Evolutionary conservation across 306 rosid genomes (phyloP).

Genomic region (Geum urbanum): DNA sequence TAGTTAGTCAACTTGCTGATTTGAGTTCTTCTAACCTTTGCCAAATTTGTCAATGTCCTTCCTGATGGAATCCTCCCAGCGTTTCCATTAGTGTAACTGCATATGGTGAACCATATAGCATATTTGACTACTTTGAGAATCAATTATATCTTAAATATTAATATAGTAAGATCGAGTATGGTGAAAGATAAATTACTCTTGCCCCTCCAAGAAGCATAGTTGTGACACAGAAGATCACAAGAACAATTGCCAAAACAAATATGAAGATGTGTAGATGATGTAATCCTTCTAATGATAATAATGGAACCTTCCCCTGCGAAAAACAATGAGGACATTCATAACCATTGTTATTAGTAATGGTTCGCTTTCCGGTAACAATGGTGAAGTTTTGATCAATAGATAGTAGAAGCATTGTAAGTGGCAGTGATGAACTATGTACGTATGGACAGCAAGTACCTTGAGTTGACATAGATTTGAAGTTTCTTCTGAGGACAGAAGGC

Average conservation of each 20-base stretch:
- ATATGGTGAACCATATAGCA: conserved; percentile 13
- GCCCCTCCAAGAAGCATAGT: conserved; percentile 75
- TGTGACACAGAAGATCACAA: conserved; percentile 64
- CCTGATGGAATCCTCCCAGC: conserved; percentile 53
- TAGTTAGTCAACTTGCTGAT: conserved; percentile 7
- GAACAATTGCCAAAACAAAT: conserved; percentile 82
- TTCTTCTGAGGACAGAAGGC: conserved; percentile 44
- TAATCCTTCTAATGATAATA: conserved; percentile 67
- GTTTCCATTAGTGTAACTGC: conserved; percentile 71
- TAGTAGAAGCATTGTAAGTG: neutral
- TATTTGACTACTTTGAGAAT: neutral
- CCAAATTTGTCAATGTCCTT: neutral
- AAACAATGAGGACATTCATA: conserved; percentile 7
- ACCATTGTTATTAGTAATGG: neutral
- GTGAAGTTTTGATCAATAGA: neutral
- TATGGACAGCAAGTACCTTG: conserved; percentile 28
- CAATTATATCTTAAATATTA: neutral
- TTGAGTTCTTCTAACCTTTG: conserved; percentile 29
- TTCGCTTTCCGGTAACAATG: neutral
- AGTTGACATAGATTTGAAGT: conserved; percentile 34
- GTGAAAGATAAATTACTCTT: conserved; percentile 44
- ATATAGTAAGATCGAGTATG: neutral
- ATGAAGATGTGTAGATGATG: conserved; percentile 92
- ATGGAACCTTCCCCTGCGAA: conserved; percentile 70
- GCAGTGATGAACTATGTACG: neutral